These are phyloP conservation scores for Liriodendron chinense DNA, from an alignment of 164 flowering plant genomes.

Conservation along the genomic window DNA sequence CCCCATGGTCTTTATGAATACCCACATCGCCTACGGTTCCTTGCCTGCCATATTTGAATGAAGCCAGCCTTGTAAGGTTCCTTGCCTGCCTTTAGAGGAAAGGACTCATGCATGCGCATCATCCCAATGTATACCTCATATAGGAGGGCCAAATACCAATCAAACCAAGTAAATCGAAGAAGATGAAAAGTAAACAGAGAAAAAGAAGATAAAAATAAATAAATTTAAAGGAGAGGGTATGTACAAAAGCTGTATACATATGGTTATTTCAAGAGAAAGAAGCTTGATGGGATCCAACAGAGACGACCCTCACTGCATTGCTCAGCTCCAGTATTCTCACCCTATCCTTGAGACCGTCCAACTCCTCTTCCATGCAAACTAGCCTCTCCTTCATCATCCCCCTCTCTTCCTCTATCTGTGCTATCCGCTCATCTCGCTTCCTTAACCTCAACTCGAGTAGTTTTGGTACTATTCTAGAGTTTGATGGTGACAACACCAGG, in stretches of 20 bases:
- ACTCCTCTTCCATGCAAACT: background rate
- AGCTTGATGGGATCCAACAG: constrained; percentile 5
- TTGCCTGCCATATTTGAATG: too few relatives aligned
- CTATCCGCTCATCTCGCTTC: background rate
- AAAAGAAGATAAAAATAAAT: background rate
- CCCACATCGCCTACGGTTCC: too few relatives aligned
- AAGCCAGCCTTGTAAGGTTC: too few relatives aligned
- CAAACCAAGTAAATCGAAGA: background rate
- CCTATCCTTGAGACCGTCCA: constrained; percentile 6
- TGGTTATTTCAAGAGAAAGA: background rate
- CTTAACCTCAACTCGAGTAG: too few relatives aligned
- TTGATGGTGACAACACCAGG: too few relatives aligned
- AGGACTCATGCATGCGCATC: too few relatives aligned
- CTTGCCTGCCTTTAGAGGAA: too few relatives aligned
- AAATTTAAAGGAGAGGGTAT: too few relatives aligned
- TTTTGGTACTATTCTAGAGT: too few relatives aligned
- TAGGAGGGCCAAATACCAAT: background rate
- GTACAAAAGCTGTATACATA: too few relatives aligned
- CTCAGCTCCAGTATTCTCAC: constrained; percentile 4
- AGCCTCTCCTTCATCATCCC: constrained; percentile 5
- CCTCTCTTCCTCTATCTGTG: constrained; percentile 12
- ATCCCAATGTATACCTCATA: too few relatives aligned
- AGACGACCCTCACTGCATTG: constrained; percentile 1
- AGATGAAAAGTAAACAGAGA: background rate
- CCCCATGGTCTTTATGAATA: too few relatives aligned